Conservation (phyloP, 768 basidiomycete genomes). For the Collybia nuda region DNA sequence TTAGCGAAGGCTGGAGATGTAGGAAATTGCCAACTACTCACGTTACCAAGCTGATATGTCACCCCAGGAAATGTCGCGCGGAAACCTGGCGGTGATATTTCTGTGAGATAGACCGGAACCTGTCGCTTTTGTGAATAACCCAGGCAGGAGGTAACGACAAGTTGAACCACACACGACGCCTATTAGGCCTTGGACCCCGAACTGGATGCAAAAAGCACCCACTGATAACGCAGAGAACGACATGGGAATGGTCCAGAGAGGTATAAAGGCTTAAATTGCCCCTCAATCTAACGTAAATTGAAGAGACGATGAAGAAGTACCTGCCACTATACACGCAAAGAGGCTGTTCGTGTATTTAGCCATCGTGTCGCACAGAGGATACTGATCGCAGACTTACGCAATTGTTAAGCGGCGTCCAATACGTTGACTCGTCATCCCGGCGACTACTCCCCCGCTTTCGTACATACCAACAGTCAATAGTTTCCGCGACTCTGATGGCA, state of each 20-base stretch:
- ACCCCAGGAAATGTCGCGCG: constrained; percentile 85
- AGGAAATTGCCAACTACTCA: constrained; percentile 23
- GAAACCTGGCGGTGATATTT: constrained; percentile 86
- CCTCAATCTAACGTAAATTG: constrained; percentile 41
- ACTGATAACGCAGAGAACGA: constrained; percentile 69
- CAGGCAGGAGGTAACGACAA: constrained; percentile 22
- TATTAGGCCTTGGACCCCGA: constrained; percentile 89
- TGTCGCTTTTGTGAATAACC: constrained; percentile 25
- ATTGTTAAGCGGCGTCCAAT: constrained; percentile 13
- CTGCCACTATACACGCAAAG: constrained; percentile 20
- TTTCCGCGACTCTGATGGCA: neutral
- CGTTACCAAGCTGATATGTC: constrained; percentile 80
- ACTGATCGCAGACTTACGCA: neutral
- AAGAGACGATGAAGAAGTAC: constrained; percentile 41
- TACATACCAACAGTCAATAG: constrained; percentile 1
- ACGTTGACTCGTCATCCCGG: constrained; percentile 12
- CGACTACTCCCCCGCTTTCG: constrained; percentile 11
- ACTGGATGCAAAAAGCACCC: constrained; percentile 83
- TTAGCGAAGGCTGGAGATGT: neutral
- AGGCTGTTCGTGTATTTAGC: neutral
- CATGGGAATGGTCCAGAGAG: constrained; percentile 79
- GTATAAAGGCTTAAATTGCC: constrained; percentile 53
- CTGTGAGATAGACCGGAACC: constrained; percentile 76
- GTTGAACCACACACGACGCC: constrained; percentile 63
- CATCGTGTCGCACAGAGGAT: neutral